A percentile compares a stretch with the other conserved stretches of the same genome.
phyloP scores from a whole-genome alignment of 139 green algal species.

The Chlorella sp. region DNA sequence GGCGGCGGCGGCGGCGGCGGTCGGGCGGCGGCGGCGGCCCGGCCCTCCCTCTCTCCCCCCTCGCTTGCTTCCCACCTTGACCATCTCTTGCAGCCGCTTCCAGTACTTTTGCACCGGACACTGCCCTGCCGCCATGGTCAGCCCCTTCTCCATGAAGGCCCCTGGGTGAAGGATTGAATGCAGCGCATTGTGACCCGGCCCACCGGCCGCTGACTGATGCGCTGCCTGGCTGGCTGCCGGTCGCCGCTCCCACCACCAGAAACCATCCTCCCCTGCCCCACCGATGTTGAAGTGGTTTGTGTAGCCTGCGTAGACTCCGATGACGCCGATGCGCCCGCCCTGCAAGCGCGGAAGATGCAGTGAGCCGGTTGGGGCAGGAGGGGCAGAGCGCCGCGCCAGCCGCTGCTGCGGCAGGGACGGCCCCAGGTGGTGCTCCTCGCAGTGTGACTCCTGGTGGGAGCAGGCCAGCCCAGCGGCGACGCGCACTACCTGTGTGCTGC shows the following conservation, averaged over 20 bases:
- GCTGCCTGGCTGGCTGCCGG: neutral
- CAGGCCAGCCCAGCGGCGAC: no score
- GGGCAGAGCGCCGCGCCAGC: no score
- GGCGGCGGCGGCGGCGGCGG: neutral
- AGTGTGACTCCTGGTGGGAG: no score
- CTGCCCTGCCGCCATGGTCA: slow-evolving; percentile 41
- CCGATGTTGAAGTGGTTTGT: slow-evolving; percentile 79
- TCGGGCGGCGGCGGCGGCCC: neutral
- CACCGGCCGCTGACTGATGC: neutral
- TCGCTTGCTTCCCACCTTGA: slow-evolving; percentile 12
- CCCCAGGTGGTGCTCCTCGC: no score
- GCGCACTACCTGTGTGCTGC: no score
- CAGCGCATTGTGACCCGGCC: neutral
- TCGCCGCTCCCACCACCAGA: neutral
- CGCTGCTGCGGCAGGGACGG: no score
- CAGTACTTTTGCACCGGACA: slow-evolving; percentile 60
- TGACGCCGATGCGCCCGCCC: slow-evolving; percentile 43
- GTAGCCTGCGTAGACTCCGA: slow-evolving; percentile 57
- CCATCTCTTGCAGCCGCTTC: slow-evolving; percentile 52
- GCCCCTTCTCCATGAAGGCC: slow-evolving; percentile 81
- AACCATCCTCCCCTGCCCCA: neutral
- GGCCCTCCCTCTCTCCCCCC: neutral
- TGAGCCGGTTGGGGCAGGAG: no score
- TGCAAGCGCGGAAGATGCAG: slow-evolving; percentile 6
- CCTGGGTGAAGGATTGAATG: neutral